Evolutionary conservation across 345 rosid genomes (phyloP), one percentile per base, ranked within the genome.

Genomic region (Pugionium cornutum): DNA sequence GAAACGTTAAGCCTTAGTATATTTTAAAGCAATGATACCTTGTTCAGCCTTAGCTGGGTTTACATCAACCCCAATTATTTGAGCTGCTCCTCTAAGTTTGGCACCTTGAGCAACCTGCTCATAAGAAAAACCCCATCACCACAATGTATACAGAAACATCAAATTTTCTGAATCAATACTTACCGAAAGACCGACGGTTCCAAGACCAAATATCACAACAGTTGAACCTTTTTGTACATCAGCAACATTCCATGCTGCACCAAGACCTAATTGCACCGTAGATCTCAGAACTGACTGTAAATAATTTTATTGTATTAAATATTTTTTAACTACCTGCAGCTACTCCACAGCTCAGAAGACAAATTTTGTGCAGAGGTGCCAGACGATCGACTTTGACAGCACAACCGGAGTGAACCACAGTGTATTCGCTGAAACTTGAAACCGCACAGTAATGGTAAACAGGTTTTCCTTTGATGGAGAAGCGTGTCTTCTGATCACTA

Each of bases 241-340:
- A 31, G 97, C 98, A 44, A 92, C 98, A 68, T 92, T 92, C 97
- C 97, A 92, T 35, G 97, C 98, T 2, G 97, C 97, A 52, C 98
- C 98, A 75, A 92, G 79, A 62, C 98, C 98, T 89, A 56, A 34
- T 1, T 2, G 37, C 70, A 30, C 10, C 1, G 10, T 31, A 58
- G 9, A 45, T 35, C 72, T 73, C 62, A 66, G 53, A 26, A 44
- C 2, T 44, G n/a, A 57, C 1, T 6, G 1, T 18, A 37, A 5
- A 62, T 54, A 62, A 46, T 6, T 34, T 34, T 34, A 34, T 34
- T 34, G 36, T 34, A 3, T 34, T 34, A 34, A 4, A 4, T 32
- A n/a, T 5, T 29, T 57, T 40, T 39, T 60, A 1, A 9, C 18
- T 68, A 91, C 98, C 97, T 76, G 96, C 83, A 39, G 95, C 89